These are phyloP conservation scores for Kwoniella mangroviensis DNA, from an alignment of 768 basidiomycete genomes.

Conservation along the genomic window DNA sequence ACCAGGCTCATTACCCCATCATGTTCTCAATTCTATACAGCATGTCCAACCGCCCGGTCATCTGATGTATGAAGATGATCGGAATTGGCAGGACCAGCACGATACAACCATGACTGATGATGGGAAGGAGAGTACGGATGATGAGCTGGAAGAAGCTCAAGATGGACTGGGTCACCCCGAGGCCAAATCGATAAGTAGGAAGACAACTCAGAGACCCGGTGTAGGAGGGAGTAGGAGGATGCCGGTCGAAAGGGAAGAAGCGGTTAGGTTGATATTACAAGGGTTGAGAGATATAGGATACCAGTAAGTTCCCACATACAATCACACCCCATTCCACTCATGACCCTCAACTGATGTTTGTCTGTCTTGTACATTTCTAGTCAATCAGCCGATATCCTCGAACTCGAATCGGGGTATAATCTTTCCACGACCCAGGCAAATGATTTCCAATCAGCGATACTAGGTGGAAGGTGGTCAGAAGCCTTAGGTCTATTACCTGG, in stretches of 20 bases:
- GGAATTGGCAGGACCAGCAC: constrained; percentile 33
- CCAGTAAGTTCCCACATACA: constrained; percentile 56
- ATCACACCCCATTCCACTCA: too few species aligned
- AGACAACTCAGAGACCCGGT: constrained; percentile 4
- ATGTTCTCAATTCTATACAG: constrained; percentile 25
- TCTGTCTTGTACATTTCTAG: too few species aligned
- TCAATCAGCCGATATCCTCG: constrained; percentile 83
- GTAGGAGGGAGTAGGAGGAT: constrained; percentile 34
- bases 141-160: constrained; percentile 12
- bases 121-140: constrained; percentile 18
- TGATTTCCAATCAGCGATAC: constrained; percentile 77
- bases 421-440: constrained; percentile 78
- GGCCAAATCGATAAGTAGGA: background rate
- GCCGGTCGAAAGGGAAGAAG: constrained; percentile 80
- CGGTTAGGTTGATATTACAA: constrained; percentile 84
- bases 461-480: constrained; percentile 78
- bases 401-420: constrained; percentile 89
- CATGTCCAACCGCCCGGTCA: constrained; percentile 32
- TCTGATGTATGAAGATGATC: constrained; percentile 51
- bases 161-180: background rate
- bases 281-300: constrained; percentile 85
- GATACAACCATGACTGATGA: constrained; percentile 15
- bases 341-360: constrained; percentile 18
- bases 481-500: constrained; percentile 72
- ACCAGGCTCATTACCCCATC: constrained; percentile 19